A percentile compares a stretch with the other conserved stretches of the same genome.
These are phyloP conservation scores for Calonectria hongkongensis DNA, from an alignment of 2,329 filamentous ascomycete genomes.

Conservation along the genomic window DNA sequence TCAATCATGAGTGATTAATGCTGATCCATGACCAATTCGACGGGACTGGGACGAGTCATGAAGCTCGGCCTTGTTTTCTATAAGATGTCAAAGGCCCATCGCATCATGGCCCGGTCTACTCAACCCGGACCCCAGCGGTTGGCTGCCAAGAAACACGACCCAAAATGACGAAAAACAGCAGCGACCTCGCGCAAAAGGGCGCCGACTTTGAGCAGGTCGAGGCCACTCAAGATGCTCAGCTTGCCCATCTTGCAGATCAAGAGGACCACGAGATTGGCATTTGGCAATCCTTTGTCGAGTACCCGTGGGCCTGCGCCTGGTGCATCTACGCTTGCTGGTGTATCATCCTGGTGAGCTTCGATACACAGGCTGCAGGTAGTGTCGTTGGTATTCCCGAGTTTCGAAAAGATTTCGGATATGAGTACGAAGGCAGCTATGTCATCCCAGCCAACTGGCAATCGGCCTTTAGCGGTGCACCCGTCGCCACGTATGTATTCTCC, in stretches of 20 bases:
- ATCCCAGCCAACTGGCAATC: conserved; percentile 30
- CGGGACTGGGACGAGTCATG: conserved; percentile 1
- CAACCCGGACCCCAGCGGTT: not conserved
- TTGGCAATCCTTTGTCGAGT: conserved; percentile 32
- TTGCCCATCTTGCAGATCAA: conserved; percentile 38
- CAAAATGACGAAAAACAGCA: conserved; percentile 27
- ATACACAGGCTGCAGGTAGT: conserved; percentile 19
- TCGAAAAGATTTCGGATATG: conserved; percentile 26
- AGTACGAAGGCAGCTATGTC: conserved; percentile 5
- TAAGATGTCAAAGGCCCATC: not conserved
- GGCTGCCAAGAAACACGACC: not conserved
- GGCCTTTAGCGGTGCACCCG: conserved; percentile 31
- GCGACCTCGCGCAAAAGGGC: conserved; percentile 13
- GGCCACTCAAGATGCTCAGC: conserved; percentile 32
- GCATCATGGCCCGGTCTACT: not conserved
- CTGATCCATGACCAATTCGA: not conserved
- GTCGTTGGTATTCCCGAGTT: conserved; percentile 35
- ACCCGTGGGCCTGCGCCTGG: conserved; percentile 31
- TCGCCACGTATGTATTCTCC: conserved; percentile 4
- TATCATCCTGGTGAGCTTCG: conserved; percentile 30
- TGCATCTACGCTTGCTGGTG: conserved; percentile 29
- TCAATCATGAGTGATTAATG: conserved; percentile 16
- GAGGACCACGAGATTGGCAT: conserved; percentile 43
- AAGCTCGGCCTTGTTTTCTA: conserved; percentile 4
- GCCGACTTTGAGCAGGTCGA: conserved; percentile 32